Evolutionary conservation across 208 protist species (phyloP).

Genomic region (Crithidia brevicula): DNA sequence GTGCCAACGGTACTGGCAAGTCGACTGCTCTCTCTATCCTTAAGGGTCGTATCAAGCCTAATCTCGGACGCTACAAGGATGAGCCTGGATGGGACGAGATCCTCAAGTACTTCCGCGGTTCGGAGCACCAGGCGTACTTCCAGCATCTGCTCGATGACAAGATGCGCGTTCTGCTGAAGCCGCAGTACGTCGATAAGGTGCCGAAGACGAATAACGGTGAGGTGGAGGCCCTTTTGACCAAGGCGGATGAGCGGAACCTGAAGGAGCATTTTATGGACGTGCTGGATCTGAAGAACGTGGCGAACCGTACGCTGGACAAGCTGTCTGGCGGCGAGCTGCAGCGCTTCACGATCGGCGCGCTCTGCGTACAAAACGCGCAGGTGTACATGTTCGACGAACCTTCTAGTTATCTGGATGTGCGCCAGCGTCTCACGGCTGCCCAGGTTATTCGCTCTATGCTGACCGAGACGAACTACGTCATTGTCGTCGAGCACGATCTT

Average conservation of each 20-base stretch:
- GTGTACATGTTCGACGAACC: constrained; percentile 99
- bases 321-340: constrained; percentile 99
- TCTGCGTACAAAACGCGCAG: constrained; percentile 89
- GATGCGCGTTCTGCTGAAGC: constrained; percentile 98
- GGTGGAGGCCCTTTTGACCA: constrained; percentile 93
- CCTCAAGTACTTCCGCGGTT: constrained; percentile 98
- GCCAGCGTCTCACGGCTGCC: constrained; percentile 98
- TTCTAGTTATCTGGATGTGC: constrained; percentile 99
- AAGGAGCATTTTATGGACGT: constrained; percentile 84
- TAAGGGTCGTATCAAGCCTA: constrained; percentile 98
- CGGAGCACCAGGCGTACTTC: constrained; percentile 99
- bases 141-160: constrained; percentile 98
- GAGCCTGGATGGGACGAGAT: constrained; percentile 99
- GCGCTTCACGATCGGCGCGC: constrained; percentile 98
- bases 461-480: constrained; percentile 95
- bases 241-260: constrained; percentile 90
- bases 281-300: constrained; percentile 94
- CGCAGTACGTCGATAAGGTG: constrained; percentile 99
- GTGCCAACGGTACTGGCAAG: constrained; percentile 99
- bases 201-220: constrained; percentile 96
- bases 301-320: constrained; percentile 94
- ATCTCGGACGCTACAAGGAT: constrained; percentile 97
- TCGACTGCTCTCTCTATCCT: constrained; percentile 99
- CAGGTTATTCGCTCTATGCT: constrained; percentile 96
- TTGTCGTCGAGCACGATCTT: constrained; percentile 99